These are phyloP conservation scores for Panicum virgatum DNA, from an alignment of 202 grass and related monocot genomes.

Conservation along the genomic window DNA sequence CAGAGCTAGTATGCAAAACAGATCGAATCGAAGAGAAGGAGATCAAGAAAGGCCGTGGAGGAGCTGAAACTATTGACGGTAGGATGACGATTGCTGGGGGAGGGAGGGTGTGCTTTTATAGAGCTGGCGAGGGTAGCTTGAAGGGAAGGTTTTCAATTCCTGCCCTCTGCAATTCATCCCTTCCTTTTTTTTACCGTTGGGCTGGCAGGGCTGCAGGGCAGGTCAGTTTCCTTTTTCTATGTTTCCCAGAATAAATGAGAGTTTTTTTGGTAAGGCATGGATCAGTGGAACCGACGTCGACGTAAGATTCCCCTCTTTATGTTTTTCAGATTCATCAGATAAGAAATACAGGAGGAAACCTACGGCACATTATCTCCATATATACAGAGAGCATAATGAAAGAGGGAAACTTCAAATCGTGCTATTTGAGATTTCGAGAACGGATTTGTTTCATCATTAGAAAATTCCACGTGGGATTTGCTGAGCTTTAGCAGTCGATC, in stretches of 20 bases:
- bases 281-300: neutral
- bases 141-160: conserved; percentile 16
- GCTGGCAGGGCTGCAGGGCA: neutral
- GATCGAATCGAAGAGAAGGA: neutral
- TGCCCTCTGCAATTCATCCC: neutral
- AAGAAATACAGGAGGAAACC: too few relatives aligned
- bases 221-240: neutral
- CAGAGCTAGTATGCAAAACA: neutral
- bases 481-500: too few relatives aligned
- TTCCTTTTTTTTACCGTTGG: neutral
- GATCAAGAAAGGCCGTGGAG: neutral
- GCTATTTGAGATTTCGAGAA: too few relatives aligned
- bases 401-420: too few relatives aligned
- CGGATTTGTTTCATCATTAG: too few relatives aligned
- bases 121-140: neutral
- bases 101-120: conserved; percentile 44
- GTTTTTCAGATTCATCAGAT: too few relatives aligned
- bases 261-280: neutral
- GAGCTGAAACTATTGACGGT: neutral
- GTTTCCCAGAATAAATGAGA: neutral
- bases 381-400: too few relatives aligned
- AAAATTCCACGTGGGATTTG: too few relatives aligned
- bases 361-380: too few relatives aligned
- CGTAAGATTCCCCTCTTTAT: neutral
- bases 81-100: neutral